Evolutionary conservation across 176 grass and related monocot genomes (phyloP).

Genomic region (Alloteropsis semialata): DNA sequence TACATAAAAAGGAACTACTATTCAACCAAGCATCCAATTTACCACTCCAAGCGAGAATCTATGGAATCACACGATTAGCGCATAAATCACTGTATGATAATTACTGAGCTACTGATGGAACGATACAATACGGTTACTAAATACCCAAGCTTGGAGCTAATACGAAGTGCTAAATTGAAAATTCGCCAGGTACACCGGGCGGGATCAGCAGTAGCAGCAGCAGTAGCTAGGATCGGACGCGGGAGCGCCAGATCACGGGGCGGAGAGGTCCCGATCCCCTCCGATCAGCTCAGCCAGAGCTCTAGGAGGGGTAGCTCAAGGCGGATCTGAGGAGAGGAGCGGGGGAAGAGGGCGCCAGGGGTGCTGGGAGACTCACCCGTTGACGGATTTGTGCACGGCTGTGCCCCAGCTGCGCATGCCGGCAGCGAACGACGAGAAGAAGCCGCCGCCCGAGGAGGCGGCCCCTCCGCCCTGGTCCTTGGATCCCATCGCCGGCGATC

Average conservation of each 20-base stretch:
- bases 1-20: not conserved
- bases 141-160: conserved; percentile 17
- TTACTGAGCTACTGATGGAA: not conserved
- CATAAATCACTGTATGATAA: not conserved
- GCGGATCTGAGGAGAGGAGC: conserved; percentile 30
- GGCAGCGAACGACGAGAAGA: conserved; percentile 60
- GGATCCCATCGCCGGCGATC: conserved; percentile 71
- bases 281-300: conserved; percentile 18
- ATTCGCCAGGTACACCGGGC: not conserved
- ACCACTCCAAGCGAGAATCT: not conserved
- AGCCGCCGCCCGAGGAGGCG: conserved; percentile 35
- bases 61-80: not conserved
- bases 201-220: not conserved
- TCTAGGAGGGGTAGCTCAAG: not conserved
- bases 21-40: not conserved
- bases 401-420: conserved; percentile 59
- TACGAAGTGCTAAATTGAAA: not conserved
- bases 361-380: conserved; percentile 62
- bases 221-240: conserved; percentile 20
- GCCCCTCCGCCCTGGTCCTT: conserved; percentile 52
- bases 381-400: conserved; percentile 86
- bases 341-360: not conserved
- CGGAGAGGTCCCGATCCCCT: not conserved
- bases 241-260: conserved; percentile 34
- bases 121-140: not conserved